Conservation (phyloP, 805 yeast genomes). For the Peterozyma toletana region DNA sequence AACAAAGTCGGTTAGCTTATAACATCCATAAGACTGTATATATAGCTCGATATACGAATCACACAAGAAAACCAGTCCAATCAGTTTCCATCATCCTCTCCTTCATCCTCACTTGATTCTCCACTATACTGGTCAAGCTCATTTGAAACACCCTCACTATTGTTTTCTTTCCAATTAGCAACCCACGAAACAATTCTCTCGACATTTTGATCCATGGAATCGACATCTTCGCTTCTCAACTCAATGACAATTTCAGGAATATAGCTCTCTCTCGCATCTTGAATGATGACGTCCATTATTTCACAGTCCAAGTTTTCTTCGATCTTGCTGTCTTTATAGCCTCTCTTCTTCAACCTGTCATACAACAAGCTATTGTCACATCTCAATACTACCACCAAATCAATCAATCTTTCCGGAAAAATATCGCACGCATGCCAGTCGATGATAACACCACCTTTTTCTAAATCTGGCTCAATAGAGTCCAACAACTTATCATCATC, state of each 20-base stretch:
- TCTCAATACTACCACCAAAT: constrained; percentile 82
- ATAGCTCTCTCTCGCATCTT: constrained; percentile 83
- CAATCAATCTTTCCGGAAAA: constrained; percentile 89
- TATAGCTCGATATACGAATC: no score
- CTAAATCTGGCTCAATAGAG: constrained; percentile 67
- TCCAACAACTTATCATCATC: constrained; percentile 90
- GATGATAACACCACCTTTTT: constrained; percentile 79
- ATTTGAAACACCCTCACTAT: constrained; percentile 54
- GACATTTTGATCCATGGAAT: constrained; percentile 78
- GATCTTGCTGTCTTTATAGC: constrained; percentile 74
- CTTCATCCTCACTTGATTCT: constrained; percentile 3
- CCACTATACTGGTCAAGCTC: constrained; percentile 23
- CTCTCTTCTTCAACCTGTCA: constrained; percentile 71
- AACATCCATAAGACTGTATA: no score
- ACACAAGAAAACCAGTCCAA: not conserved
- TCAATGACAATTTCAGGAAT: constrained; percentile 78
- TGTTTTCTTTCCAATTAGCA: constrained; percentile 63
- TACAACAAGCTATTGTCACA: constrained; percentile 66
- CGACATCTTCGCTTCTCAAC: constrained; percentile 62
- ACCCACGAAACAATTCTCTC: constrained; percentile 72
- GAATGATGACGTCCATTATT: constrained; percentile 85
- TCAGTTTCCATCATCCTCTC: not conserved
- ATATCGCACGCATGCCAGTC: constrained; percentile 99
- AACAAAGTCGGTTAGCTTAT: no score
- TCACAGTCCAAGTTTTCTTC: constrained; percentile 94